Evolutionary conservation across 179 eudicot species (phyloP).

Genomic region (Silene noctiflora): DNA sequence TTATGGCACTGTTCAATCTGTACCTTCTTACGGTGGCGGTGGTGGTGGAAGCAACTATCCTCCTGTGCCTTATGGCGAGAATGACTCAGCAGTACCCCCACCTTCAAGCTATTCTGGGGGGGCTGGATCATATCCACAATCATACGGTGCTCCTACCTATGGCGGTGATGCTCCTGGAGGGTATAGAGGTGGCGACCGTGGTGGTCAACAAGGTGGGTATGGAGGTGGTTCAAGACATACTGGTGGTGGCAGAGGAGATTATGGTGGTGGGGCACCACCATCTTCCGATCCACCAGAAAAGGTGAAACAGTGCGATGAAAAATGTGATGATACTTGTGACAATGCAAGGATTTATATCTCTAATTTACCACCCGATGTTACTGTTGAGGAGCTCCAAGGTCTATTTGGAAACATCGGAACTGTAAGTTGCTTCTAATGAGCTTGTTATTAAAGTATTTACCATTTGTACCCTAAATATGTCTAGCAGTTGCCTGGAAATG

Average conservation of each 20-base stretch:
- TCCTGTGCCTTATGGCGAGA: conserved; percentile 56
- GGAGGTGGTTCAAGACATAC: conserved; percentile 25
- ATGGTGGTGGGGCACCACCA: conserved; percentile 50
- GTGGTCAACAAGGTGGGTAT: conserved; percentile 63
- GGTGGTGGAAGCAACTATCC: conserved; percentile 46
- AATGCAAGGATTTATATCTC: conserved; percentile 86
- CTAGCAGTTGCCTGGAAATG: not conserved
- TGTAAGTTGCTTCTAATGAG: conserved; percentile 41
- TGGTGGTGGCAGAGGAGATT: conserved; percentile 40
- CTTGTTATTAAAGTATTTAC: not conserved
- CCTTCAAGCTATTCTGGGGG: conserved; percentile 80
- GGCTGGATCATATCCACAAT: conserved; percentile 69
- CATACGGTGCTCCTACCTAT: conserved; percentile 63
- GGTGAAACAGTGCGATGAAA: conserved; percentile 93
- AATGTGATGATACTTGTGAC: conserved; percentile 81
- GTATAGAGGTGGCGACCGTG: conserved; percentile 48
- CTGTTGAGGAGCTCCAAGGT: conserved; percentile 71
- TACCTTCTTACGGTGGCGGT: conserved; percentile 55
- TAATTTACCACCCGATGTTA: conserved; percentile 92
- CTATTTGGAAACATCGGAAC: conserved; percentile 95
- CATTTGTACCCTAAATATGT: not conserved
- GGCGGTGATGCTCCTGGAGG: conserved; percentile 52
- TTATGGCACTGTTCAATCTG: conserved; percentile 54
- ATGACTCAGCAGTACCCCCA: conserved; percentile 78
- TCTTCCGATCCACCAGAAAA: conserved; percentile 52